Evolutionary conservation across 2,329 filamentous ascomycete species (phyloP), one percentile per base, ranked within the genome.

Genomic region (Fonsecaea pedrosoi): DNA sequence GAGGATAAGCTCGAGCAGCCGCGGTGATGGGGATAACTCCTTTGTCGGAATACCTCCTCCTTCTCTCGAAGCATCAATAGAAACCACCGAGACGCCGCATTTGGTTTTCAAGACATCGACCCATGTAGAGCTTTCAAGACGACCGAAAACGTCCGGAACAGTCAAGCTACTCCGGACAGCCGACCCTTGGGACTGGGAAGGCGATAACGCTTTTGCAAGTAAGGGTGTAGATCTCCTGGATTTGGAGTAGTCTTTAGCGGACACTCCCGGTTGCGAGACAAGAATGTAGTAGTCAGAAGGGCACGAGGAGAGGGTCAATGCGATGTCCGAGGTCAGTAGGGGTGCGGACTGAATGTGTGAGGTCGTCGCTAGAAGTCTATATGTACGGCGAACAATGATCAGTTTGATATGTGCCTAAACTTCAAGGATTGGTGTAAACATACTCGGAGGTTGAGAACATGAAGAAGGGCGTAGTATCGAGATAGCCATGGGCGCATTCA

Each of bases 361-460:
- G 62, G 80, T 78, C 57, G 77, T 75, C 60, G 76, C 73, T 63
- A 81, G 73, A 66, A 77, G 76, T 73, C 72, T 74, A 64, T 65
- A 61, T 54, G 34, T 55, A 37, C 30, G 30, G 37, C 7, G 25
- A 34, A 61, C 8, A 37, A 38, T 56, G 48, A 35, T 67, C 40
- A 66, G 65, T 61, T 61, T 35, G 40, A 35, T 18, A 9, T 21
- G 18, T 62, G 37, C 40, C 38, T 30, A 42, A 45, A 34, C 25
- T 56, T 62, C 67, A 62, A 12, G 53, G 54, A 32, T n/a, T 54
- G 38, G 63, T 34, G 37, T 35, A n/a, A 54, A 21, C 34, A 75
- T 89, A 97, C 94, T 89, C 83, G 69, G 90, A 86, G 54, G 90
- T 94, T 37, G 94, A 97, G 78, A 96, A 90, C 72, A 97, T 82